Percentiles rank a stretch among this genome's conserved stretches.
phyloP scores from a whole-genome alignment of 305 asterid genomes.

The Andrographis paniculata region DNA sequence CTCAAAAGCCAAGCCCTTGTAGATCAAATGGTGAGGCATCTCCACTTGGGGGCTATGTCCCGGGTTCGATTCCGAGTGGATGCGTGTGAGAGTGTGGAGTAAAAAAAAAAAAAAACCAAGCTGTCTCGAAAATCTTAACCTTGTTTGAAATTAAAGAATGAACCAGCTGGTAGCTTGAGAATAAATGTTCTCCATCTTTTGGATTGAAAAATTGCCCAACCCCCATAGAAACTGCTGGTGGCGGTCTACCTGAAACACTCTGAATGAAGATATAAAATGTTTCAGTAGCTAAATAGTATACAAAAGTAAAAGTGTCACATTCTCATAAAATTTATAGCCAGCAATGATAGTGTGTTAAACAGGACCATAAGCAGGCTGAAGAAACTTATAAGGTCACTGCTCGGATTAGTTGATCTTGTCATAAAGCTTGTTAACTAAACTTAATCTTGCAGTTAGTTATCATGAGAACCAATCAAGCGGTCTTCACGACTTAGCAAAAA shows the following conservation, averaged over 20 bases:
- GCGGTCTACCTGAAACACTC: conserved; percentile 97
- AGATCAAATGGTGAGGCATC: no score
- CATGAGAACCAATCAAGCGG: not conserved
- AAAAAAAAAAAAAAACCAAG: no score
- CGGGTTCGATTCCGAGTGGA: no score
- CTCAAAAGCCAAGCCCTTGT: no score
- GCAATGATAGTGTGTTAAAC: conserved; percentile 4
- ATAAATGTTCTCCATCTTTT: conserved; percentile 52
- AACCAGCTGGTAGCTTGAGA: conserved; percentile 52
- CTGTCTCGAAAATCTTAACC: conserved; percentile 34
- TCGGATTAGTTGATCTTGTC: no score
- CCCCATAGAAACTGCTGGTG: conserved; percentile 99
- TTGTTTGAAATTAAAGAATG: conserved; percentile 42
- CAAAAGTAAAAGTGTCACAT: not conserved
- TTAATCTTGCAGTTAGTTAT: conserved; percentile 6
- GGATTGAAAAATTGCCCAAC: conserved; percentile 92
- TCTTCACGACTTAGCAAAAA: not conserved
- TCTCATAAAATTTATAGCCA: conserved; percentile 15
- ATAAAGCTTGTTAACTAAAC: no score
- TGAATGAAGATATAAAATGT: conserved; percentile 40
- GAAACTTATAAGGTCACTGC: not conserved
- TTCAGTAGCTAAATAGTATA: conserved; percentile 13
- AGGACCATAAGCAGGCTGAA: conserved; percentile 3
- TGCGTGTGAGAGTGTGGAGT: no score
- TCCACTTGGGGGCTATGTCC: no score